Evolutionary conservation across 441 rosid genomes (phyloP).

Genomic region (Theobroma grandiflorum): DNA sequence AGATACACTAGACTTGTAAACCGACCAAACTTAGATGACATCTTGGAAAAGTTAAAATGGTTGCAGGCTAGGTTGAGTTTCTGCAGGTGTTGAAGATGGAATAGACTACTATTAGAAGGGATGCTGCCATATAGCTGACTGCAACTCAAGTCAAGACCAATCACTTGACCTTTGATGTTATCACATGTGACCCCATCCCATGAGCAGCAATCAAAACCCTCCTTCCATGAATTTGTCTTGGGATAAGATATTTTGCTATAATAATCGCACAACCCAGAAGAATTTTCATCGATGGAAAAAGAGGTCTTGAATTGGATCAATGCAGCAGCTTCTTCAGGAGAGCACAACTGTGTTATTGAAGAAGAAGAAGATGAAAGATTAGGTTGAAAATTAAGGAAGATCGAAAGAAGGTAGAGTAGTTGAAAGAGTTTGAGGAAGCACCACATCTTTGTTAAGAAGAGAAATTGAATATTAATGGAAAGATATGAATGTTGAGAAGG

Average conservation of each 20-base stretch:
- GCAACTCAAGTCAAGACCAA: constrained; percentile 3
- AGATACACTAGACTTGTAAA: neutral
- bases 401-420: neutral
- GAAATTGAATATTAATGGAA: neutral
- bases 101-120: neutral
- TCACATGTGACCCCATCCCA: too few species aligned
- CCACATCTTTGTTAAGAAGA: neutral
- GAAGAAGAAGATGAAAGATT: neutral
- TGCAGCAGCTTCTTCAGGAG: neutral
- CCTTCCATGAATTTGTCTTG: neutral
- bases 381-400: neutral
- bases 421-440: neutral
- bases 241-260: neutral
- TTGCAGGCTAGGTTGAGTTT: constrained; percentile 20
- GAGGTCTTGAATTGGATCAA: constrained; percentile 12
- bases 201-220: neutral
- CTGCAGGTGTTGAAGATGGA: constrained; percentile 3
- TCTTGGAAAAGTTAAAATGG: neutral
- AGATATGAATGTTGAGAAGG: neutral
- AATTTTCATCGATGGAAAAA: neutral
- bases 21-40: neutral
- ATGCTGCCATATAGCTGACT: constrained; percentile 20
- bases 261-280: neutral
- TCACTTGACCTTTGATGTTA: too few species aligned
- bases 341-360: neutral